phyloP scores from a whole-genome alignment of 257 asterid genomes.

The Mentha longifolia region DNA sequence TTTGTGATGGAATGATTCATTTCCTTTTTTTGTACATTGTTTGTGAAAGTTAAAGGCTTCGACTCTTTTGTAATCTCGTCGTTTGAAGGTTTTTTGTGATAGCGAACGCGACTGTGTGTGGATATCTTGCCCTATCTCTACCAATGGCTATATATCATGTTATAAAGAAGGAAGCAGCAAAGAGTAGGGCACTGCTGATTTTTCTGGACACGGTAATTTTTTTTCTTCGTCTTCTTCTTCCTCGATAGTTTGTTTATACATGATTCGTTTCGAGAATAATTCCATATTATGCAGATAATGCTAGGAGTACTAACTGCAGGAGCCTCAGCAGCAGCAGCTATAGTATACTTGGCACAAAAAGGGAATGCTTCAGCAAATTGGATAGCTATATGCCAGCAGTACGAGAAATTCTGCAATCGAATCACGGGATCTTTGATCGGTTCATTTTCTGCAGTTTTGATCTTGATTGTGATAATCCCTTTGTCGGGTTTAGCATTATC shows the following conservation, averaged over 20 bases:
- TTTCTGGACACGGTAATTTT: conserved; percentile 60
- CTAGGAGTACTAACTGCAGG: conserved; percentile 58
- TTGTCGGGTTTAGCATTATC: conserved; percentile 58
- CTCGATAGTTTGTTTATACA: not conserved
- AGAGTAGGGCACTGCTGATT: conserved; percentile 58
- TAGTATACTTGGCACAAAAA: conserved; percentile 76
- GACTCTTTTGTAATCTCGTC: not conserved
- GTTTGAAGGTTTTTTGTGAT: conserved; percentile 61
- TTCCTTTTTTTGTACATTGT: not conserved
- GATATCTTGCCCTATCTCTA: conserved; percentile 66
- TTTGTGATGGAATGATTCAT: conserved; percentile 29
- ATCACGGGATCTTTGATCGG: conserved; percentile 74
- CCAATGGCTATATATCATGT: conserved; percentile 66
- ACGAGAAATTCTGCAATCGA: conserved; percentile 60
- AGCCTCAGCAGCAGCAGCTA: conserved; percentile 82
- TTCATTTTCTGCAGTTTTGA: conserved; percentile 54
- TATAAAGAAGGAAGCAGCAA: conserved; percentile 58
- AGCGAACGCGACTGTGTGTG: conserved; percentile 61
- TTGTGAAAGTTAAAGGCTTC: not conserved
- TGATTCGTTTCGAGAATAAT: not conserved
- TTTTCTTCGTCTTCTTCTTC: not conserved
- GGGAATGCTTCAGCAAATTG: conserved; percentile 83
- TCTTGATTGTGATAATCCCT: conserved; percentile 52
- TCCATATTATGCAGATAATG: conserved; percentile 48
- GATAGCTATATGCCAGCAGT: conserved; percentile 72